Evolutionary conservation across 2,329 filamentous ascomycete genomes (phyloP).

Genomic region (Incumbomyces delicatus): DNA sequence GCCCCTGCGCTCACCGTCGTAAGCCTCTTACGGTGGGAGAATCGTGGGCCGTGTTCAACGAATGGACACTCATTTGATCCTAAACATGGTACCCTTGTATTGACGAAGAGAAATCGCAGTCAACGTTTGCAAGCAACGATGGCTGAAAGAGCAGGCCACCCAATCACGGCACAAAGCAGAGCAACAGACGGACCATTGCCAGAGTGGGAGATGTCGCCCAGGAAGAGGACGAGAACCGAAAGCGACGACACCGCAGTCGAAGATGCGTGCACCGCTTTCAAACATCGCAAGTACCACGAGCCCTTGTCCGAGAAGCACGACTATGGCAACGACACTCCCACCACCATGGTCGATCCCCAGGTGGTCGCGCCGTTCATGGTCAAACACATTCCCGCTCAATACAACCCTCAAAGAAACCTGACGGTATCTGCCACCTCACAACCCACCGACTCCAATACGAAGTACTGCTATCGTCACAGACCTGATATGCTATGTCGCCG

Average conservation of each 20-base stretch:
- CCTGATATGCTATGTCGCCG: conserved; percentile 89
- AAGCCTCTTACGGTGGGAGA: too few species aligned
- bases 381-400: conserved; percentile 80
- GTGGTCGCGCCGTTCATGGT: conserved; percentile 81
- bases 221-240: conserved; percentile 16
- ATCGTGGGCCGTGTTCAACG: too few species aligned
- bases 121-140: too few species aligned
- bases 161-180: too few species aligned
- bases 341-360: conserved; percentile 58
- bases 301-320: conserved; percentile 21
- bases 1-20: too few species aligned
- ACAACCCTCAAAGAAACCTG: conserved; percentile 59
- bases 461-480: conserved; percentile 89
- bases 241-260: conserved; percentile 18
- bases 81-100: not conserved
- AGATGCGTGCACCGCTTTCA: conserved; percentile 16
- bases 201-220: conserved; percentile 12
- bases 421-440: not conserved
- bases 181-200: too few species aligned
- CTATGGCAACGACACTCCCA: conserved; percentile 33
- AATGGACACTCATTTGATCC: too few species aligned
- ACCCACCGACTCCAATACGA: conserved; percentile 57
- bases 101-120: too few species aligned
- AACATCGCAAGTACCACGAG: conserved; percentile 11
- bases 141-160: too few species aligned